Evolutionary conservation across 345 rosid genomes (phyloP).

Genomic region (Aquilaria malaccensis): DNA sequence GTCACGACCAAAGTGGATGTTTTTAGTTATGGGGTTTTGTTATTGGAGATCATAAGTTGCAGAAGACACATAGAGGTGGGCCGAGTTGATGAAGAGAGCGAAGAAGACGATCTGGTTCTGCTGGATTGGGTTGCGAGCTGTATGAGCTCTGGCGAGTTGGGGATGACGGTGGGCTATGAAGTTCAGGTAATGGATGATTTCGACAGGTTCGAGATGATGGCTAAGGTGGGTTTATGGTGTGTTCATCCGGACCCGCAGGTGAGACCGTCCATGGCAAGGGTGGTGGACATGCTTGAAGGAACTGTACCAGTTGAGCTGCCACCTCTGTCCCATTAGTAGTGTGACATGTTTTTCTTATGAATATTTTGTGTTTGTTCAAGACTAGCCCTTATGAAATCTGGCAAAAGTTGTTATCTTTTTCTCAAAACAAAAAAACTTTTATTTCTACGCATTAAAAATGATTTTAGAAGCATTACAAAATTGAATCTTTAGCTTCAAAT

Average conservation of each 20-base stretch:
- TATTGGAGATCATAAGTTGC: constrained; percentile 26
- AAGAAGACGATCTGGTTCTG: constrained; percentile 18
- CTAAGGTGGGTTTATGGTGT: constrained; percentile 32
- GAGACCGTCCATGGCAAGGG: constrained; percentile 27
- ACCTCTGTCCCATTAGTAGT: neutral
- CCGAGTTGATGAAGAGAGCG: constrained; percentile 29
- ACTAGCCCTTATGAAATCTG: too few relatives aligned
- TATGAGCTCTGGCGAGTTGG: constrained; percentile 13
- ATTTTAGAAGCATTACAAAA: too few relatives aligned
- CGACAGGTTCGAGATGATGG: constrained; percentile 29
- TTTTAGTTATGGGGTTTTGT: constrained; percentile 22
- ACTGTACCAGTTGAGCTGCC: constrained; percentile 18
- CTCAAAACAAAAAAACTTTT: too few relatives aligned
- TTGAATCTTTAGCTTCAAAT: too few relatives aligned
- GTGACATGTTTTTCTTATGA: too few relatives aligned
- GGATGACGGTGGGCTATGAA: constrained; percentile 16
- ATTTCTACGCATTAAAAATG: too few relatives aligned
- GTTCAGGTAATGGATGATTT: constrained; percentile 19
- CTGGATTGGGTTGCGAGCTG: constrained; percentile 20
- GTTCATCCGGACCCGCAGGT: constrained; percentile 17
- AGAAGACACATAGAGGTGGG: constrained; percentile 26
- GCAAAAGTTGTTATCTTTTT: too few relatives aligned
- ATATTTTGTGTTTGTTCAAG: too few relatives aligned
- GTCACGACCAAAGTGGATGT: constrained; percentile 28
- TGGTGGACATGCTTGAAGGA: constrained; percentile 25